Base-by-base conservation (phyloP, 2,329 filamentous ascomycete species). In the Cyanodermella asteris region DNA sequence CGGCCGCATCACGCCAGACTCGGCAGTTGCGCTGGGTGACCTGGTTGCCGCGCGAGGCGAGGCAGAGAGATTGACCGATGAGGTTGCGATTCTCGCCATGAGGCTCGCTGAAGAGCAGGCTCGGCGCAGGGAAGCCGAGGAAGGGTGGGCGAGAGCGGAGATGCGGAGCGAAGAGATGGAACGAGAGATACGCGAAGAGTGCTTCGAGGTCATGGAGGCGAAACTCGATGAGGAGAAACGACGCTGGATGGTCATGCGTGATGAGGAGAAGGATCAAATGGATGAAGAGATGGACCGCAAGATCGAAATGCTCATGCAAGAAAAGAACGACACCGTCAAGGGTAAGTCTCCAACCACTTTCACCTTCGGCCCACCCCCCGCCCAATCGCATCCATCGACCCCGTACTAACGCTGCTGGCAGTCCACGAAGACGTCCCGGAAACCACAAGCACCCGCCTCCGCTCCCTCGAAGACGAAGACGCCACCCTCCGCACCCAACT, bases 201-300 rank as follows among this genome's bases (percentile, higher is more conserved):
- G 82, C 38, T 82, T 71, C 36, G 59, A 55, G 3, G 87, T 93
- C 41, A 90, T 91, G 55, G 87, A 97, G 41, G 56, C 64, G 30
- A 64, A 68, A 7, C 59, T 93, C 23, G 64, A 69, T 12, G 52
- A 71, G 8, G 81, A 93, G 44, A 65, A 77, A 45, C 61, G 64
- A 7, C 60, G 77, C n/a, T 93, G 80, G 75, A 73, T 84, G 42
- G 64, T n/a, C n/a, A 62, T 1, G 73, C 68, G 0, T 64, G 81
- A 45, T 73, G 77, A 11, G 65, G 73, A 5, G 81, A 93, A 44
- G 63, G 81, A 90, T 37, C 64, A 69, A 22, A 69, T 70, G 26
- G 80, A 91, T 31, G 76, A 77, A 43, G 78, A 90, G 46, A 64
- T 87, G 42, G 82, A 94, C 45, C 67, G 67, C 35, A 97, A 97